Evolutionary conservation across 2,329 filamentous ascomycete species (phyloP).

Genomic region (Rutstroemia sydowiana): DNA sequence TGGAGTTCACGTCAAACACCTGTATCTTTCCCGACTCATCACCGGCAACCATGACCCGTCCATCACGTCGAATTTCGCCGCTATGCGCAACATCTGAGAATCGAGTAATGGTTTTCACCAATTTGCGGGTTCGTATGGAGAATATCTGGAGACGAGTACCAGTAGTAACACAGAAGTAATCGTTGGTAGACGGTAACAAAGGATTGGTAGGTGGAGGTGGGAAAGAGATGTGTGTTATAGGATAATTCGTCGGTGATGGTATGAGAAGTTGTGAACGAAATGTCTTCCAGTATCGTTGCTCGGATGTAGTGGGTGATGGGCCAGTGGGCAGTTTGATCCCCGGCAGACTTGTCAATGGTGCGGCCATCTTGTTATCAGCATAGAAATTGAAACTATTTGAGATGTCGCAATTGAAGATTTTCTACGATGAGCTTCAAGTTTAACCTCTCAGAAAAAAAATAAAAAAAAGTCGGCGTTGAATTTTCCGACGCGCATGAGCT

Average conservation of each 20-base stretch:
- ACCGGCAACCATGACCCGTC: slow-evolving; percentile 80
- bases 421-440: slow-evolving; percentile 4
- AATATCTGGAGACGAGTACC: slow-evolving; percentile 90
- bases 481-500: not conserved
- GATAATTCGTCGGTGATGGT: slow-evolving; percentile 66
- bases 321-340: slow-evolving; percentile 72
- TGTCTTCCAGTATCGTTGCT: slow-evolving; percentile 92
- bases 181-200: slow-evolving; percentile 42
- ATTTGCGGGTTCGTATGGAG: slow-evolving; percentile 83
- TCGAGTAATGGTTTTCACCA: slow-evolving; percentile 87
- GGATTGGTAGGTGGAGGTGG: slow-evolving; percentile 41
- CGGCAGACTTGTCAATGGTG: slow-evolving; percentile 27
- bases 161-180: slow-evolving; percentile 88
- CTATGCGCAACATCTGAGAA: slow-evolving; percentile 89
- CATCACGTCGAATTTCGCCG: slow-evolving; percentile 82
- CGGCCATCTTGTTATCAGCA: slow-evolving; percentile 22
- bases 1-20: slow-evolving; percentile 84
- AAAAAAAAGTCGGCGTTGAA: not conserved
- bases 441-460: slow-evolving; percentile 1
- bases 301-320: slow-evolving; percentile 75
- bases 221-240: slow-evolving; percentile 84
- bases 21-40: slow-evolving; percentile 90
- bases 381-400: not conserved
- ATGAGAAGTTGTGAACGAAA: slow-evolving; percentile 90
- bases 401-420: slow-evolving; percentile 4